phyloP scores from a whole-genome alignment of 208 protist species.

The Leishmania arabica region DNA sequence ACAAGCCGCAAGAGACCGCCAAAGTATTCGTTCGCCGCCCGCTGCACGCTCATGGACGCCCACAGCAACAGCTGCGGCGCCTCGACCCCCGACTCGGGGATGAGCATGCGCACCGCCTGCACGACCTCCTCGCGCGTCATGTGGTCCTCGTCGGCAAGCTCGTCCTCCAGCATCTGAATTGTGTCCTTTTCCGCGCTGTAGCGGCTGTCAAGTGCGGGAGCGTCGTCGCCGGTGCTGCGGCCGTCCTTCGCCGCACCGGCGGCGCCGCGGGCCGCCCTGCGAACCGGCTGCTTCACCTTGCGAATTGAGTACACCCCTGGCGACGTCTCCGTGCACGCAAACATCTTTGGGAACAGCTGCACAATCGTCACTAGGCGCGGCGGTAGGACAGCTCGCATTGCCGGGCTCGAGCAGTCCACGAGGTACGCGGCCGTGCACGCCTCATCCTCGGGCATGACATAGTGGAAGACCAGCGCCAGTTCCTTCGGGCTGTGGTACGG shows the following conservation, averaged over 20 bases:
- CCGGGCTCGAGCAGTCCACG: conserved; percentile 74
- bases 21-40: conserved; percentile 65
- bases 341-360: conserved; percentile 72
- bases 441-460: conserved; percentile 66
- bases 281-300: conserved; percentile 38
- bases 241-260: not conserved
- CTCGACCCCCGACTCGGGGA: conserved; percentile 69
- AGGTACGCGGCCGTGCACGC: conserved; percentile 61
- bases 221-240: not conserved
- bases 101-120: conserved; percentile 46
- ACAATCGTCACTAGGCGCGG: conserved; percentile 68
- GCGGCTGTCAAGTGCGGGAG: not conserved
- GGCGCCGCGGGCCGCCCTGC: not conserved
- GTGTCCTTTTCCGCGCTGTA: conserved; percentile 34
- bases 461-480: conserved; percentile 81
- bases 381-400: conserved; percentile 76
- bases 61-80: conserved; percentile 68
- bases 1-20: conserved; percentile 66
- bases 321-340: conserved; percentile 73
- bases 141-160: conserved; percentile 42
- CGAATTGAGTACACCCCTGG: conserved; percentile 76
- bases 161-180: conserved; percentile 52
- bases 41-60: conserved; percentile 72
- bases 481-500: conserved; percentile 69
- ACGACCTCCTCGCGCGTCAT: conserved; percentile 41